Evolutionary conservation across 2,329 filamentous ascomycete genomes (phyloP), one percentile per base, ranked within the genome.

Genomic region (Cladophialophora bantiana): DNA sequence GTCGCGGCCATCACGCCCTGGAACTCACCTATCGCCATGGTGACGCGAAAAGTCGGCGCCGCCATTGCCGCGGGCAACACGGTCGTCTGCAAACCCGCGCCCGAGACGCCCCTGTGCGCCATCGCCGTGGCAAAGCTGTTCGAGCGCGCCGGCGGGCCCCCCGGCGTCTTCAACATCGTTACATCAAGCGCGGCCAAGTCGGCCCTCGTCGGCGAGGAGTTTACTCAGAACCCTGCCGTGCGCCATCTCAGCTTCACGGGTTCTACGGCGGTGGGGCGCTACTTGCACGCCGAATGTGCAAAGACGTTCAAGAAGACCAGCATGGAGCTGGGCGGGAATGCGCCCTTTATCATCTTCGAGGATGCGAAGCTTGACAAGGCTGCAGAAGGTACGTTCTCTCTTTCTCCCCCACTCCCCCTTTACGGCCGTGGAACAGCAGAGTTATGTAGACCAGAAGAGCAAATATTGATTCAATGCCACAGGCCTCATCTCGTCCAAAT

Each of bases 21-120:
- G 92, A 96, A 96, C 80, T 96, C 95, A 74, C 90, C 90, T 7
- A 86, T 89, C 3, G 89, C 89, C 56, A 92, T 92, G 90, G 87
- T 92, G 69, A 68, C 75, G 34, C 69, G 76, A 10, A 78, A 78
- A 56, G 73, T 73, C 7, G 75, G 69, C 12, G 72, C 76, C 31
- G 77, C 78, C 2, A 70, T 80, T 13, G 78, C 78, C 4, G 77
- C 77, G 4, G 78, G 78, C 7, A 79, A 77, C 62, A 77, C 77
- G 0, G 73, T 77, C 45, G 75, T 80, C n/a, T 66, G 75, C n/a
- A 80, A 80, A 59, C 72, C 78, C 2, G 73, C 75, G 10, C 72
- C 74, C 13, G 74, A 77, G 66, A 79, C 78, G 10, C 77, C 78
- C 1, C 72, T 78, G 26, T 73, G 74, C 3, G 70, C 74, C 1